Conservation (phyloP, 305 asterid genomes). For the Stenogyne calaminthoides region DNA sequence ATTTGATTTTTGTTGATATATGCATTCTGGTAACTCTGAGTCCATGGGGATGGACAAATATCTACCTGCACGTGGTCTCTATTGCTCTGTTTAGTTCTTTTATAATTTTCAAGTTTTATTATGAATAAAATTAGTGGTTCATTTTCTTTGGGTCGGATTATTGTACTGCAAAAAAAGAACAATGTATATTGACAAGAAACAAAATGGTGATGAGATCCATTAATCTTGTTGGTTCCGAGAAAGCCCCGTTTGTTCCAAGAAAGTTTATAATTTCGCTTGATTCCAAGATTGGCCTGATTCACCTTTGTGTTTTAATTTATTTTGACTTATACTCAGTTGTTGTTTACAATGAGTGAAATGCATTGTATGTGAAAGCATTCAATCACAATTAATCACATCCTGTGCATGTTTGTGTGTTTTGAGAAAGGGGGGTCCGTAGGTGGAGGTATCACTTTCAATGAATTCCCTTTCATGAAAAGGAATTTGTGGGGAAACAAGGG, state of each 20-base stretch:
- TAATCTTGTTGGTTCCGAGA: conserved; percentile 29
- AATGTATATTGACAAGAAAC: not conserved
- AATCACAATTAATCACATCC: conserved; percentile 32
- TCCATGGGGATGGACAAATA: conserved; percentile 64
- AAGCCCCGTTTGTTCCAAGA: conserved; percentile 18
- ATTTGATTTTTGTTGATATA: conserved; percentile 29
- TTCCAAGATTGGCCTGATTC: conserved; percentile 20
- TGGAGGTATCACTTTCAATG: conserved; percentile 40
- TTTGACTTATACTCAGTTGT: not conserved
- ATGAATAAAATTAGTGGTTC: not conserved
- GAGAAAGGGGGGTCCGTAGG: conserved; percentile 24
- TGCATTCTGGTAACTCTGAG: conserved; percentile 35
- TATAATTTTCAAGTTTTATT: not conserved
- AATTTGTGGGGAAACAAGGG: conserved; percentile 49
- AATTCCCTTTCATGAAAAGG: conserved; percentile 68
- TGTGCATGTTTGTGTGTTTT: conserved; percentile 27
- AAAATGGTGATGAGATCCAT: conserved; percentile 7
- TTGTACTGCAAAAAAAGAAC: not conserved
- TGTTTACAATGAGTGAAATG: conserved; percentile 16
- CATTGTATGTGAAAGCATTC: conserved; percentile 33
- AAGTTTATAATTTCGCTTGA: conserved; percentile 24
- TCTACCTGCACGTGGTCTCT: conserved; percentile 69
- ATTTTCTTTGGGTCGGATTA: not conserved
- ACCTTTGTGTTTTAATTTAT: not conserved
- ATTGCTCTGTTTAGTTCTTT: conserved; percentile 26